phyloP scores from a whole-genome alignment of 2,329 filamentous ascomycete genomes.

The Coniella lustricola region DNA sequence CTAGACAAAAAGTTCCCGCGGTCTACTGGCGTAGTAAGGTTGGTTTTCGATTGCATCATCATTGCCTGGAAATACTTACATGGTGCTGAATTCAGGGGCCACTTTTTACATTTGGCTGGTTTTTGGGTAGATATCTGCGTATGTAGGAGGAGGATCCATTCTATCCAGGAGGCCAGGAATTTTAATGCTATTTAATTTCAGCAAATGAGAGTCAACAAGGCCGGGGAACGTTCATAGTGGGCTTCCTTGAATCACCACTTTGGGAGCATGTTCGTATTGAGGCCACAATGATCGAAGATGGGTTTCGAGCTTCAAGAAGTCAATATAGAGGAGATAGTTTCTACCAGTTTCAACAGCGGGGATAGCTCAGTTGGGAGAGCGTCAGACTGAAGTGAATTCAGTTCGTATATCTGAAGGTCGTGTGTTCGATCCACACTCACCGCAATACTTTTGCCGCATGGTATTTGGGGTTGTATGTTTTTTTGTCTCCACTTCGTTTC shows the following conservation, averaged over 20 bases:
- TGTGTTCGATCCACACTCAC: background rate
- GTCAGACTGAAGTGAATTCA: background rate
- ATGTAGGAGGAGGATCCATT: no score
- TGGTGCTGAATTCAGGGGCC: no score
- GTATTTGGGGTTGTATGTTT: background rate
- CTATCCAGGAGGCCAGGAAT: no score
- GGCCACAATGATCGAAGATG: no score
- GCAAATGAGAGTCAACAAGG: no score
- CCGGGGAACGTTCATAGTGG: no score
- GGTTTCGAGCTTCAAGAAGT: background rate
- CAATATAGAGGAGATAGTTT: no score
- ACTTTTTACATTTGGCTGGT: no score
- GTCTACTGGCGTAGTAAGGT: background rate
- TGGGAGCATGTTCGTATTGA: no score
- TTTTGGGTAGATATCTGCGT: no score
- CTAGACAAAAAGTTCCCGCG: background rate
- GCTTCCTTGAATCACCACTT: no score
- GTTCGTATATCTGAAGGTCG: background rate
- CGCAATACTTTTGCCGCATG: background rate
- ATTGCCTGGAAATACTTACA: background rate
- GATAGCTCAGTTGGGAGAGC: background rate
- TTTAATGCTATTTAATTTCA: no score
- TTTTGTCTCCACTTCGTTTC: background rate
- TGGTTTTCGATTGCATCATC: conserved; percentile 11
- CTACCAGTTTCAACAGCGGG: background rate